phyloP scores from a whole-genome alignment of 2,329 filamentous ascomycete genomes.

The Berkeleyomyces basicola region DNA sequence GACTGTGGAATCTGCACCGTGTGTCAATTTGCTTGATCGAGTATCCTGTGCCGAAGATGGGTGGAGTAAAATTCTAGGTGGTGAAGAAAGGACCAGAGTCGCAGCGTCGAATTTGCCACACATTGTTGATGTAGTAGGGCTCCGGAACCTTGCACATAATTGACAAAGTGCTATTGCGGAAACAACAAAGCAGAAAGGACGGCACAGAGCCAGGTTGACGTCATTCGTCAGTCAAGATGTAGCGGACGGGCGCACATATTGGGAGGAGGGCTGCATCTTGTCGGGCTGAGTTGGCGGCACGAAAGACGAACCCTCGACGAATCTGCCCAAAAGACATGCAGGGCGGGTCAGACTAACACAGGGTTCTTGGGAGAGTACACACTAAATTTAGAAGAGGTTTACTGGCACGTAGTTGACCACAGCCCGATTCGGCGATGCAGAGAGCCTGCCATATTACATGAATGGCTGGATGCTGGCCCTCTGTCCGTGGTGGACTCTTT shows the following conservation, averaged over 20 bases:
- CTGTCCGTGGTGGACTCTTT: too few relatives aligned
- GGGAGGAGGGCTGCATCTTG: neutral
- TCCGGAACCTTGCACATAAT: neutral
- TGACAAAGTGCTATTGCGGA: neutral
- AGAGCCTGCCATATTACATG: too few relatives aligned
- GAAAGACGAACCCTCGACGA: neutral
- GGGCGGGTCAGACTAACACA: neutral
- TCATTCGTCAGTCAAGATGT: neutral
- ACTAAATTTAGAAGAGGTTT: neutral
- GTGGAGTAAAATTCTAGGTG: neutral
- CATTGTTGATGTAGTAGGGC: neutral
- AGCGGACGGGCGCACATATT: neutral
- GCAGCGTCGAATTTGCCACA: neutral
- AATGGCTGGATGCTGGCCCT: too few relatives aligned
- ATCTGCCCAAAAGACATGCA: neutral
- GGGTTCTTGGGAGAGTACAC: neutral
- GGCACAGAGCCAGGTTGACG: neutral
- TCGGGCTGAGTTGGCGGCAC: neutral
- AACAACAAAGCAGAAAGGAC: neutral
- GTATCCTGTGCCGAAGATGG: neutral
- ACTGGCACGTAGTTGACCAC: neutral
- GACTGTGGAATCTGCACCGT: neutral
- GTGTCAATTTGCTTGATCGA: neutral
- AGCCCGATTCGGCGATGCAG: neutral
- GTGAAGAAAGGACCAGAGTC: neutral